A percentile compares a stretch with the other conserved stretches of the same genome.
Conservation (phyloP, 352 stramenopile species). For the Thalassiosira hispida region DNA sequence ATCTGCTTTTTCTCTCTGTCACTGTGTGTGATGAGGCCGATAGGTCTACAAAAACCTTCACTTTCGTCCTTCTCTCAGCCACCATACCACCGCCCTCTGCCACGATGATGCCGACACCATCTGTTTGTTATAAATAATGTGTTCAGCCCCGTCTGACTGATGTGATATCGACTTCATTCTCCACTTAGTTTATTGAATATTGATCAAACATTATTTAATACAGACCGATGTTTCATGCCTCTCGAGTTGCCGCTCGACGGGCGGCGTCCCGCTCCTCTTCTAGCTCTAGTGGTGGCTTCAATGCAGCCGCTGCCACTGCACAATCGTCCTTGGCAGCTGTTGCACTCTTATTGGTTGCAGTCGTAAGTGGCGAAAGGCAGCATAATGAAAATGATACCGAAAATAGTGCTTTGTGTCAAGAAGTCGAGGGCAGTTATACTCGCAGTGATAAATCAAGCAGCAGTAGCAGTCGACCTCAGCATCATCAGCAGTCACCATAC, state of each 20-base stretch:
- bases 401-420: neutral
- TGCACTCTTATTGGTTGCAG: constrained; percentile 17
- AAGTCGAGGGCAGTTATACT: neutral
- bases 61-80: too few species aligned
- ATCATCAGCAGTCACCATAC: neutral
- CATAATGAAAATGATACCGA: neutral
- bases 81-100: too few species aligned
- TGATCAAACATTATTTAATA: too few species aligned
- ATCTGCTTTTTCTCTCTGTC: too few species aligned
- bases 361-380: neutral
- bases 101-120: too few species aligned
- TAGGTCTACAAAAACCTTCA: too few species aligned
- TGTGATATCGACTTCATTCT: too few species aligned
- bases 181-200: too few species aligned
- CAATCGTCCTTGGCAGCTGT: constrained; percentile 21
- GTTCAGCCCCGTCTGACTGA: too few species aligned
- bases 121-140: too few species aligned
- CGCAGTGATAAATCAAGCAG: neutral
- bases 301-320: neutral
- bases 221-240: constrained; percentile 32
- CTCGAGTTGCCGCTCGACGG: constrained; percentile 14
- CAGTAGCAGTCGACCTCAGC: neutral
- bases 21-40: too few species aligned
- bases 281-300: neutral
- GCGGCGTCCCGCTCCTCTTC: constrained; percentile 5